These are phyloP conservation scores for Massariosphaeria phaeospora DNA, from an alignment of 495 filamentous ascomycete genomes.

Conservation along the genomic window DNA sequence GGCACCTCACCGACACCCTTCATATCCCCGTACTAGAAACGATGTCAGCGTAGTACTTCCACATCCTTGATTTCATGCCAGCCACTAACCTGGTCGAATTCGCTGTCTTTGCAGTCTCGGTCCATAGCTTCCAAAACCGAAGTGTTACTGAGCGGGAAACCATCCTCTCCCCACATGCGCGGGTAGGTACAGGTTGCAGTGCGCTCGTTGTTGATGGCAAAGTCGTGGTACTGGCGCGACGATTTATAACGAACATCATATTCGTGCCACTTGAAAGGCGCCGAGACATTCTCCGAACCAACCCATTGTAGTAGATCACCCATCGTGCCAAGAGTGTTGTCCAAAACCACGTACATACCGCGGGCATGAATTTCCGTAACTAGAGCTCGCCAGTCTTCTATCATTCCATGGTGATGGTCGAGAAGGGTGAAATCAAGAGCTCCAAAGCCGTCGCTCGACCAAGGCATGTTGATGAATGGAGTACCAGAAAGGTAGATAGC, in stretches of 20 bases:
- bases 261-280: slow-evolving; percentile 14
- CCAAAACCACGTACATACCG: slow-evolving; percentile 33
- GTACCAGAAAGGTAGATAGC: slow-evolving; percentile 66
- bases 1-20: slow-evolving; percentile 26
- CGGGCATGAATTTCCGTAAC: slow-evolving; percentile 52
- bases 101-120: slow-evolving; percentile 57
- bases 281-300: slow-evolving; percentile 17
- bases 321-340: slow-evolving; percentile 32
- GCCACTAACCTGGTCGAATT: slow-evolving; percentile 53
- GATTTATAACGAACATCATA: slow-evolving; percentile 28
- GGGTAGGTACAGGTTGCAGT: slow-evolving; percentile 59
- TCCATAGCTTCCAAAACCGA: slow-evolving; percentile 48
- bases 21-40: slow-evolving; percentile 19
- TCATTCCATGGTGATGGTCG: slow-evolving; percentile 63
- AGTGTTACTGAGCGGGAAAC: slow-evolving; percentile 47
- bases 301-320: slow-evolving; percentile 28
- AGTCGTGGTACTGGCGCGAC: slow-evolving; percentile 46
- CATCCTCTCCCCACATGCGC: slow-evolving; percentile 62
- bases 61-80: not conserved
- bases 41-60: not conserved
- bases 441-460: slow-evolving; percentile 60
- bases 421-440: slow-evolving; percentile 66
- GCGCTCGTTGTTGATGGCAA: slow-evolving; percentile 54
- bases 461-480: slow-evolving; percentile 66
- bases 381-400: slow-evolving; percentile 58